A percentile compares a stretch with the other conserved stretches of the same genome.
Evolutionary conservation across 208 protist species (phyloP).

Genomic region (Crithidia expoeki): DNA sequence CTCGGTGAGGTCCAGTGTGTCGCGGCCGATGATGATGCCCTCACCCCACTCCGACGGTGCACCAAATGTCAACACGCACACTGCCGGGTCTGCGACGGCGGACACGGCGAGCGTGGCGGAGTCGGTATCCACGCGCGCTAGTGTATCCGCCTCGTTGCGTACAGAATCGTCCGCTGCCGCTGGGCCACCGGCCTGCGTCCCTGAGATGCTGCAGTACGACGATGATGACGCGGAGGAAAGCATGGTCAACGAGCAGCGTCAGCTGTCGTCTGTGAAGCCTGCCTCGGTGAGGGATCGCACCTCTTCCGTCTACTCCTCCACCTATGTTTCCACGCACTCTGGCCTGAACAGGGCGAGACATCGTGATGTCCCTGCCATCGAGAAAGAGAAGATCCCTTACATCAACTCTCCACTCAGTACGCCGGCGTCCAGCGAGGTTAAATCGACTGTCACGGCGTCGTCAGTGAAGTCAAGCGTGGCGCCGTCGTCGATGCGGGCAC

Average conservation of each 20-base stretch:
- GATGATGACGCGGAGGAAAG: neutral
- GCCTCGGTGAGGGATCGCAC: too few relatives aligned
- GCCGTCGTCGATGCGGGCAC: neutral
- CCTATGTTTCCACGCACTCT: constrained; percentile 4
- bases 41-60: neutral
- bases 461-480: neutral
- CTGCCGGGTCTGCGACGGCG: neutral
- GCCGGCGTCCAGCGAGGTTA: neutral
- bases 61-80: neutral
- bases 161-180: neutral
- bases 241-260: too few relatives aligned
- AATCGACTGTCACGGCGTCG: neutral
- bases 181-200: neutral
- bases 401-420: neutral
- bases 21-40: neutral
- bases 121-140: neutral
- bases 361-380: neutral
- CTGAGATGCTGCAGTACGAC: constrained; percentile 9
- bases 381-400: constrained; percentile 7
- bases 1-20: neutral
- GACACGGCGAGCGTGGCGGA: neutral
- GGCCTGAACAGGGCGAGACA: too few relatives aligned
- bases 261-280: too few relatives aligned
- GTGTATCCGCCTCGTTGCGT: neutral
- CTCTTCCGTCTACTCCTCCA: constrained; percentile 8